A percentile compares a stretch with the other conserved stretches of the same genome.
phyloP scores from a whole-genome alignment of 129 eudicot species.

The Saposhnikovia divaricata region DNA sequence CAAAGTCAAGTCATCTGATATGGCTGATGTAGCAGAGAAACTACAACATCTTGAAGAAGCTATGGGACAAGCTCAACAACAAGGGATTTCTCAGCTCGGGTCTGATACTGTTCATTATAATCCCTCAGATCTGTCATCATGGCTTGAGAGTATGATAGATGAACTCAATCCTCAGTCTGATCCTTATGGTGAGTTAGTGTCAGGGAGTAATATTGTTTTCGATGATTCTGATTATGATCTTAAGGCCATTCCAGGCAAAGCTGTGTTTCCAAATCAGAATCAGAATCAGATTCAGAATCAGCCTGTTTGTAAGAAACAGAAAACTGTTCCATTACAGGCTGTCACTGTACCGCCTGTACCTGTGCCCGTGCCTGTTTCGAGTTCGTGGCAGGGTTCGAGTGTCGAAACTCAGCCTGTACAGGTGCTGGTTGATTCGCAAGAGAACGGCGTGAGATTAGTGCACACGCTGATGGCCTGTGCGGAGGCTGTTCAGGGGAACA shows the following conservation, averaged over 20 bases:
- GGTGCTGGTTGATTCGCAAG: conserved; percentile 63
- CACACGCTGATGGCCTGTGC: conserved; percentile 84
- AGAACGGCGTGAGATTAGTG: conserved; percentile 62
- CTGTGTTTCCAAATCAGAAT: conserved; percentile 29
- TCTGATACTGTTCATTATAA: conserved; percentile 64
- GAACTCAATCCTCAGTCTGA: conserved; percentile 32
- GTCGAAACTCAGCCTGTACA: conserved; percentile 23
- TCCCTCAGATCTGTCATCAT: conserved; percentile 61
- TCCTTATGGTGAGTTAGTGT: background rate
- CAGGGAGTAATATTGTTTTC: background rate
- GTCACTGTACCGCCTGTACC: background rate
- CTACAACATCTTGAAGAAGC: conserved; percentile 62
- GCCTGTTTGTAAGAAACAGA: conserved; percentile 29
- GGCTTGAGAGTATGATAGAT: conserved; percentile 63
- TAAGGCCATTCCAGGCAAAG: conserved; percentile 53
- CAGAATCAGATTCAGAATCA: background rate
- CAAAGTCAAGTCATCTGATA: conserved; percentile 61
- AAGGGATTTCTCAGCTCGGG: conserved; percentile 36
- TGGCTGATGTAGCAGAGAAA: conserved; percentile 77
- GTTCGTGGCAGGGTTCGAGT: background rate
- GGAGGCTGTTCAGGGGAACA: conserved; percentile 51
- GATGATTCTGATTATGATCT: conserved; percentile 41
- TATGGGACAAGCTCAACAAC: conserved; percentile 33
- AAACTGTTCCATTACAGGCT: conserved; percentile 13
- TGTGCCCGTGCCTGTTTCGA: background rate